A percentile compares a stretch with the other conserved stretches of the same genome.
These are phyloP conservation scores for Xylaria sp. DNA, from an alignment of 495 filamentous ascomycete genomes.

Conservation along the genomic window DNA sequence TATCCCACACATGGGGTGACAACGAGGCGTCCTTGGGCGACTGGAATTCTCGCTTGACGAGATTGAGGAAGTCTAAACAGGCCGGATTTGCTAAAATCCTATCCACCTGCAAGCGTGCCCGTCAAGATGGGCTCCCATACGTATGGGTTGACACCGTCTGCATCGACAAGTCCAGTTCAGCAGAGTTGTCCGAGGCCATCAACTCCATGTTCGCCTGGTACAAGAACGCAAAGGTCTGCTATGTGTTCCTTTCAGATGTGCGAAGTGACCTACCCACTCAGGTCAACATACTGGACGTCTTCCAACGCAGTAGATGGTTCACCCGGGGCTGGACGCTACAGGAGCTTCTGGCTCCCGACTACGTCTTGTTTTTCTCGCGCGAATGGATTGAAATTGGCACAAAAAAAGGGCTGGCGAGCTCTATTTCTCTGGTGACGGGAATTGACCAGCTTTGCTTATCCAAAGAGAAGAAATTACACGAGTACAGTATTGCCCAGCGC, in stretches of 20 bases:
- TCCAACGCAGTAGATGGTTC: conserved; percentile 41
- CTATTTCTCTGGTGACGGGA: conserved; percentile 12
- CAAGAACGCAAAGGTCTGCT: conserved; percentile 32
- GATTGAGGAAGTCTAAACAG: conserved; percentile 27
- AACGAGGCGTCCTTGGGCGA: conserved; percentile 35
- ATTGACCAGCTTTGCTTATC: conserved; percentile 14
- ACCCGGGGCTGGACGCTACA: conserved; percentile 47
- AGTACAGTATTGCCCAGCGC: conserved; percentile 18
- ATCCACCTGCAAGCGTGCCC: conserved; percentile 19
- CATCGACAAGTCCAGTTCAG: conserved; percentile 40
- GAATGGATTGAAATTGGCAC: conserved; percentile 8
- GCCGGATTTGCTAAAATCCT: conserved; percentile 28
- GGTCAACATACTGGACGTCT: conserved; percentile 21
- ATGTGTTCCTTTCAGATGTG: conserved; percentile 35
- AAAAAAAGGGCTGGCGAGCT: conserved; percentile 9
- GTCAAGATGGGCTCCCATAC: conserved; percentile 16
- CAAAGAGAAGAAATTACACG: conserved; percentile 3
- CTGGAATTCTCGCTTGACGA: not conserved
- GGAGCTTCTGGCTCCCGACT: conserved; percentile 45
- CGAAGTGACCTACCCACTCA: not conserved
- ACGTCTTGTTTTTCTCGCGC: conserved; percentile 41
- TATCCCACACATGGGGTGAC: conserved; percentile 36
- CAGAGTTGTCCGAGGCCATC: conserved; percentile 42
- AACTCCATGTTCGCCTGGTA: conserved; percentile 46
- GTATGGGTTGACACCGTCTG: conserved; percentile 36